Conservation (phyloP, 1,284 basidiomycete species). For the Kalmanozyma brasiliensis region DNA sequence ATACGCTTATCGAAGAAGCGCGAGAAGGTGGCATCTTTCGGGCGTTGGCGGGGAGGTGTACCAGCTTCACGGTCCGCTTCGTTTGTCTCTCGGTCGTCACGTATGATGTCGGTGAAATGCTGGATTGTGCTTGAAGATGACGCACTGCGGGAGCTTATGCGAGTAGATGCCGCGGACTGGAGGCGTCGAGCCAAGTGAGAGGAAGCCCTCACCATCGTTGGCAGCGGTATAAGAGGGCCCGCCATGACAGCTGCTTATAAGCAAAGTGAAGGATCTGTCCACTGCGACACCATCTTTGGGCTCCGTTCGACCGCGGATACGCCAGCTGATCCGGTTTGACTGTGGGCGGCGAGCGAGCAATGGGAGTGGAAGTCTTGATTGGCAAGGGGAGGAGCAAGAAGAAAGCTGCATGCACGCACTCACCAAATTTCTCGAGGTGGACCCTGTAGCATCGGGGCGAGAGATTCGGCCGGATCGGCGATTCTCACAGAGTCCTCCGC, state of each 20-base stretch:
- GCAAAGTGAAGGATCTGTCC: background rate
- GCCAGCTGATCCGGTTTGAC: background rate
- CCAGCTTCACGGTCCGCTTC: background rate
- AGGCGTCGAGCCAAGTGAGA: conserved; percentile 4
- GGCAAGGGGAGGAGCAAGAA: too few relatives aligned
- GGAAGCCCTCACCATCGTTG: conserved; percentile 4
- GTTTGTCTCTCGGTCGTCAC: conserved; percentile 1
- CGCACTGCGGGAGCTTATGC: background rate
- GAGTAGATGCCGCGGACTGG: background rate
- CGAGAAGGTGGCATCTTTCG: conserved; percentile 8
- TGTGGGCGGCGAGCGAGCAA: too few relatives aligned
- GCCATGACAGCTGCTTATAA: conserved; percentile 20
- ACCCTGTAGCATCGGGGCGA: too few relatives aligned
- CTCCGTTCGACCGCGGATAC: background rate
- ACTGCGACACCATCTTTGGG: conserved; percentile 12
- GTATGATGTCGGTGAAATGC: background rate
- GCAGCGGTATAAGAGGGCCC: conserved; percentile 9
- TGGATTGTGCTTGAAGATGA: background rate
- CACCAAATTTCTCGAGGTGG: too few relatives aligned
- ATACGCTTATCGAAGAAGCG: conserved; percentile 32
- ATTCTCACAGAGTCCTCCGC: too few relatives aligned
- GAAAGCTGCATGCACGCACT: too few relatives aligned
- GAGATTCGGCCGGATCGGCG: too few relatives aligned
- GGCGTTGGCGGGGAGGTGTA: background rate
- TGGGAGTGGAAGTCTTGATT: too few relatives aligned